Base-by-base conservation (phyloP, 805 yeast genomes). In the Dipodascus albidus region DNA sequence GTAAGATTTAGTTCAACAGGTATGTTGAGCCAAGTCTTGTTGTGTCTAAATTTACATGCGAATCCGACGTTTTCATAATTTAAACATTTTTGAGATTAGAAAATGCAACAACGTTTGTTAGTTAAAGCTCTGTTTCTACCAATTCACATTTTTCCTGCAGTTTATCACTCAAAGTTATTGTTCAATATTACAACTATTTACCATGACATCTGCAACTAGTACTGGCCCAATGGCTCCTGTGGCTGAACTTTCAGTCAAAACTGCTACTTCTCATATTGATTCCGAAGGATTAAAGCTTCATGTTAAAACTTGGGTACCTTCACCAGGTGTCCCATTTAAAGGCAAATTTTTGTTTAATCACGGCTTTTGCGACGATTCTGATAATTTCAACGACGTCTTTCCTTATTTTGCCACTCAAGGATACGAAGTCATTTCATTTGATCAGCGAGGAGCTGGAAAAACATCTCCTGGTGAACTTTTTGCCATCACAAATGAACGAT, bases 381-480 rank as follows among this genome's bases (percentile, higher is more conserved):
- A 61, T 15, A 57, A 56, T 22, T 70, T 67, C 58, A 62, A 63
- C 50, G 59, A 60, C 19, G 59, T 64, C 50, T 67, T 66, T 58
- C 59, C 65, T 3, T 41, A 50, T 1, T 54, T 70, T 3, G 62
- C 68, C 2, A 54, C 49, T 9, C 57, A 53, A 1, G 74, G 74
- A 35, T 65, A 63, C 57, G 70, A 65, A 49, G 65, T 68, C 17
- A 61, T 66, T 4, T 59, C 60, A 14, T 68, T 65, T 52, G 74
- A 71, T 54, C 72, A 68, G 60, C 65, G 74, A 14, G 75, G 75
- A 1, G 64, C 64, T 41, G 74, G 74, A 20, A 52, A 53, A 23
- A 67, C 73, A 1, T 64, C 70, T 20, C 51, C 50, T 20, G 22
- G 59, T 23, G 58, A 61, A 50, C 11, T n/a, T 4, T 64, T 55